These are phyloP conservation scores for Geotrichum aggregatum DNA, from an alignment of 1,139 yeast species.

Conservation along the genomic window DNA sequence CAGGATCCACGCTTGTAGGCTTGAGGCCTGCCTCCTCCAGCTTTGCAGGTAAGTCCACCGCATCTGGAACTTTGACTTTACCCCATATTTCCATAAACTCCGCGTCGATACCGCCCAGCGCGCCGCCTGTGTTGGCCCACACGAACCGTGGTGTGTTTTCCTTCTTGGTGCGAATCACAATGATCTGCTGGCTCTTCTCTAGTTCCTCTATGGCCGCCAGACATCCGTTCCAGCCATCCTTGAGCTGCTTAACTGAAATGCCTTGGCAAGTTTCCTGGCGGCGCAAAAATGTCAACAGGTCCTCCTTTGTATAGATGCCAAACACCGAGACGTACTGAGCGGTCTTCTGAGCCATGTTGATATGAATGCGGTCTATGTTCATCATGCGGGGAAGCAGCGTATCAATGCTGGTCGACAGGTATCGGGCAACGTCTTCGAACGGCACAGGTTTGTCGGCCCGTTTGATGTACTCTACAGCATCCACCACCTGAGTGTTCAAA, in stretches of 20 bases:
- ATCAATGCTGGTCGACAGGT: conserved; percentile 45
- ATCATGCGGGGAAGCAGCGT: conserved; percentile 61
- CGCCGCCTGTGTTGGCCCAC: conserved; percentile 83
- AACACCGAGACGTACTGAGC: conserved; percentile 85
- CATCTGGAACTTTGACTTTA: conserved; percentile 70
- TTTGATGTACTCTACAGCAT: conserved; percentile 85
- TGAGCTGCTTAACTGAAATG: conserved; percentile 77
- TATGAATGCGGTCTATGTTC: conserved; percentile 65
- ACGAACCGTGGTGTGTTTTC: conserved; percentile 86
- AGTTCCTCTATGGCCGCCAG: conserved; percentile 68
- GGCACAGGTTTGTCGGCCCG: conserved; percentile 63
- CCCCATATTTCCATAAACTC: conserved; percentile 84
- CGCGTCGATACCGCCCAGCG: conserved; percentile 69
- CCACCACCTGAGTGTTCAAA: conserved; percentile 71
- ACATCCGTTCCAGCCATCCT: conserved; percentile 98
- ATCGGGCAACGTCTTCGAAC: conserved; percentile 56
- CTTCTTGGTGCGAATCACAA: conserved; percentile 84
- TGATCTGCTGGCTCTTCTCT: conserved; percentile 69
- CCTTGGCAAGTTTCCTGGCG: conserved; percentile 88
- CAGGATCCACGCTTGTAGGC: conserved; percentile 97
- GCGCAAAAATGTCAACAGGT: conserved; percentile 66
- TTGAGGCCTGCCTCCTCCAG: conserved; percentile 81
- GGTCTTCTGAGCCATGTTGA: conserved; percentile 48
- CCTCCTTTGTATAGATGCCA: conserved; percentile 78
- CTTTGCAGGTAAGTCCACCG: conserved; percentile 72